A percentile compares a stretch with the other conserved stretches of the same genome.
These are phyloP conservation scores for Rhodotorula sp. DNA, from an alignment of 1,284 basidiomycete species.

Conservation along the genomic window DNA sequence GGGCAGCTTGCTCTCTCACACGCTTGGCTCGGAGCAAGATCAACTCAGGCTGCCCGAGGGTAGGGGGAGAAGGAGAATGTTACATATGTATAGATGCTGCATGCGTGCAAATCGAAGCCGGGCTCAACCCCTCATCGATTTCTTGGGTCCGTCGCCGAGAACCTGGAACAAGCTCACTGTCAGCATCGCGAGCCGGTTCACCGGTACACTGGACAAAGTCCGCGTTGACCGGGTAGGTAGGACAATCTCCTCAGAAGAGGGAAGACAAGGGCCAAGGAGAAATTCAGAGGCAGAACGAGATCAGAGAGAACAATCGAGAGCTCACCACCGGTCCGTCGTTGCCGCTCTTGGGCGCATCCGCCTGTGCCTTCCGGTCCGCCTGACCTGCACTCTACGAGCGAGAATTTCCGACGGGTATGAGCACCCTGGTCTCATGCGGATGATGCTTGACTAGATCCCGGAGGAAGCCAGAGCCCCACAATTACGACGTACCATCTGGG, in stretches of 20 bases:
- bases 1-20: too few species aligned
- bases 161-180: not conserved
- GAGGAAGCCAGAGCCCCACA: too few species aligned
- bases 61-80: not conserved
- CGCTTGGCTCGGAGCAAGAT: too few species aligned
- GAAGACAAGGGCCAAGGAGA: not conserved
- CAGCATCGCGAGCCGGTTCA: not conserved
- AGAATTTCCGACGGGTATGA: not conserved
- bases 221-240: too few species aligned
- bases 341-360: not conserved
- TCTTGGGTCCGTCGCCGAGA: not conserved
- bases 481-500: too few species aligned
- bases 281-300: too few species aligned
- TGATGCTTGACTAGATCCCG: not conserved
- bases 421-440: not conserved
- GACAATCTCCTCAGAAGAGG: not conserved
- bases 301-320: not conserved
- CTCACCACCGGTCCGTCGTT: slow-evolving; percentile 1
- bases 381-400: not conserved
- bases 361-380: not conserved
- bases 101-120: not conserved
- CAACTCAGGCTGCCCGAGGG: not conserved
- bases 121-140: not conserved
- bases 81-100: not conserved
- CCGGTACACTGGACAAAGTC: too few species aligned